Evolutionary conservation across 2,329 filamentous ascomycete species (phyloP).

Genomic region (Apiospora phragmitis): DNA sequence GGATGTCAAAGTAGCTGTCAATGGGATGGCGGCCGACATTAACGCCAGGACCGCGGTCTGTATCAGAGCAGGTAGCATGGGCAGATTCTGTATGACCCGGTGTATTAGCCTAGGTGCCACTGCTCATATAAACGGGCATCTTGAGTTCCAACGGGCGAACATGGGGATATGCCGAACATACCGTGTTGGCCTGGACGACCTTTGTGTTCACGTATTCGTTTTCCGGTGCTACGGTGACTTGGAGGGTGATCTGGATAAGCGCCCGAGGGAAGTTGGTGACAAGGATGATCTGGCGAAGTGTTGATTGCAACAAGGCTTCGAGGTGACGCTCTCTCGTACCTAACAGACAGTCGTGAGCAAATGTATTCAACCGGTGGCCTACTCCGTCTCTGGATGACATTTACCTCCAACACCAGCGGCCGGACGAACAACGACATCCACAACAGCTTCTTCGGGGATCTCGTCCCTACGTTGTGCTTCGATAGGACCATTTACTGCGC

Average conservation of each 20-base stretch:
- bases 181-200: slow-evolving; percentile 59
- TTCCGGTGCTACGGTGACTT: slow-evolving; percentile 69
- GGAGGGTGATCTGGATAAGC: slow-evolving; percentile 79
- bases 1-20: slow-evolving; percentile 71
- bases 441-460: slow-evolving; percentile 82
- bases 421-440: slow-evolving; percentile 89
- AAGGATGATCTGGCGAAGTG: slow-evolving; percentile 73
- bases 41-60: slow-evolving; percentile 79
- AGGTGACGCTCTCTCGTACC: slow-evolving; percentile 78
- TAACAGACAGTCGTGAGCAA: slow-evolving; percentile 28
- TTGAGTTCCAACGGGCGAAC: background rate
- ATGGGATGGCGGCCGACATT: slow-evolving; percentile 78
- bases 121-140: background rate
- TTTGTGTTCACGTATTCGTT: slow-evolving; percentile 65
- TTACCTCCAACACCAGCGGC: slow-evolving; percentile 79
- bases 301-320: slow-evolving; percentile 72
- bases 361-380: slow-evolving; percentile 1
- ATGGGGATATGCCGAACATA: slow-evolving; percentile 38
- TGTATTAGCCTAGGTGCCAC: background rate
- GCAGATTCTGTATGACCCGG: slow-evolving; percentile 60
- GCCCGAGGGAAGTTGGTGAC: slow-evolving; percentile 74
- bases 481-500: slow-evolving; percentile 88
- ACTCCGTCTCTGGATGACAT: slow-evolving; percentile 21
- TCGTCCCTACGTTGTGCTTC: slow-evolving; percentile 89
- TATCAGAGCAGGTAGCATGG: slow-evolving; percentile 77